phyloP scores from a whole-genome alignment of 805 yeast genomes.

The Starmerella sp. region DNA sequence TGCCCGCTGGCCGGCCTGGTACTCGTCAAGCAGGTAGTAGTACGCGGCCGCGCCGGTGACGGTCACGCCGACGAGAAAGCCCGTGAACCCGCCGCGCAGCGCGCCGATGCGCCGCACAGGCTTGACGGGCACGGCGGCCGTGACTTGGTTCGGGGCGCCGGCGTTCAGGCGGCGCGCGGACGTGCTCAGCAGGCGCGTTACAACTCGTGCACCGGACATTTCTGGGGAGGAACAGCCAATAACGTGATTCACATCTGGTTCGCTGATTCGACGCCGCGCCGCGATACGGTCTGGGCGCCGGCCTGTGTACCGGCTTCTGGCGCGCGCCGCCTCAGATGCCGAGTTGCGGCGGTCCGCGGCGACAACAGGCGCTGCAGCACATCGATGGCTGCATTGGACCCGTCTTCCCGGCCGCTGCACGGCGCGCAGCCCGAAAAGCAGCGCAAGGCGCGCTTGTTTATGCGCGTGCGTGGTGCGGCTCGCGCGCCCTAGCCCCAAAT shows the following conservation, averaged over 20 bases:
- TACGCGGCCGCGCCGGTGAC: constrained; percentile 66
- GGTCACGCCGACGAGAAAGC: constrained; percentile 68
- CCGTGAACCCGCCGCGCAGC: constrained; percentile 41
- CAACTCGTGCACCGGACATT: constrained; percentile 1
- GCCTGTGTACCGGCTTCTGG: no score
- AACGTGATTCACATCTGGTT: constrained; percentile 5
- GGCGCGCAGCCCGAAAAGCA: no score
- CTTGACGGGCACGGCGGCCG: constrained; percentile 2
- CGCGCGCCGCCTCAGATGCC: no score
- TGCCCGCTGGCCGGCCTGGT: constrained; percentile 59
- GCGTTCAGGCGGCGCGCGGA: constrained; percentile 2
- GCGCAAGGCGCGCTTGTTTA: no score
- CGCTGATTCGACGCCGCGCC: not conserved
- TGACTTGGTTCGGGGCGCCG: not conserved
- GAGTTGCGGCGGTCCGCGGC: no score
- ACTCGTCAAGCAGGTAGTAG: constrained; percentile 67
- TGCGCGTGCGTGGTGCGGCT: not conserved
- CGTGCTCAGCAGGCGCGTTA: constrained; percentile 2
- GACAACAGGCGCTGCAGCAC: no score
- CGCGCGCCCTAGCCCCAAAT: not conserved
- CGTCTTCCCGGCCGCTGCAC: no score
- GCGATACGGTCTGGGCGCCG: not conserved
- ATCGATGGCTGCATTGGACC: no score
- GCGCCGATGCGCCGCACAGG: constrained; percentile 21
- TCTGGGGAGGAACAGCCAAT: not conserved